A percentile compares a stretch with the other conserved stretches of the same genome.
Conservation (phyloP, 2,329 filamentous ascomycete species). For the Neopestalotiopsis sp. region DNA sequence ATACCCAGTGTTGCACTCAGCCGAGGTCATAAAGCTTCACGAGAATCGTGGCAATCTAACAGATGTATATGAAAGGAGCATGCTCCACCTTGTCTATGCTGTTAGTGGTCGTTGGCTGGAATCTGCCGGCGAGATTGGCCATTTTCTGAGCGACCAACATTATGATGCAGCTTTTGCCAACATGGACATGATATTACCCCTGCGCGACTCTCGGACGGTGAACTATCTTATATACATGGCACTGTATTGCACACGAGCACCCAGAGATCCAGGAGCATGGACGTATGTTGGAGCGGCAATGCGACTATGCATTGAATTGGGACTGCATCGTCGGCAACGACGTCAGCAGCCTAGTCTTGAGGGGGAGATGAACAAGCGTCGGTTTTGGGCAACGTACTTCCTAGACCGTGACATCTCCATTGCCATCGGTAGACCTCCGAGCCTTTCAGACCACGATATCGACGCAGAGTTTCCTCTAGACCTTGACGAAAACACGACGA, state of each 20-base stretch:
- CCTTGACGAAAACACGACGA: slow-evolving; percentile 31
- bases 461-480: slow-evolving; percentile 34
- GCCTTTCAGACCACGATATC: slow-evolving; percentile 36
- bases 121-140: slow-evolving; percentile 35
- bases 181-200: slow-evolving; percentile 31
- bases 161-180: slow-evolving; percentile 34
- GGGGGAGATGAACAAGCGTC: slow-evolving; percentile 35
- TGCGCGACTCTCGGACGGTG: slow-evolving; percentile 33
- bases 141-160: slow-evolving; percentile 36
- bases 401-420: slow-evolving; percentile 36
- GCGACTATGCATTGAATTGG: slow-evolving; percentile 34
- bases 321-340: slow-evolving; percentile 32
- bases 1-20: slow-evolving; percentile 32
- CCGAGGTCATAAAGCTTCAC: slow-evolving; percentile 31
- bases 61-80: slow-evolving; percentile 32
- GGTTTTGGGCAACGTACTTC: slow-evolving; percentile 37
- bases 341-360: slow-evolving; percentile 29
- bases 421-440: slow-evolving; percentile 33
- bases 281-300: slow-evolving; percentile 35
- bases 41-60: slow-evolving; percentile 31
- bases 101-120: slow-evolving; percentile 37
- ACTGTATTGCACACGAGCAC: slow-evolving; percentile 36
- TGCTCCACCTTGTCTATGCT: slow-evolving; percentile 35
- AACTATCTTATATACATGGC: slow-evolving; percentile 36
- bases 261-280: slow-evolving; percentile 35